phyloP scores from a whole-genome alignment of 2,329 filamentous ascomycete species.

The Cladosporium sp. region DNA sequence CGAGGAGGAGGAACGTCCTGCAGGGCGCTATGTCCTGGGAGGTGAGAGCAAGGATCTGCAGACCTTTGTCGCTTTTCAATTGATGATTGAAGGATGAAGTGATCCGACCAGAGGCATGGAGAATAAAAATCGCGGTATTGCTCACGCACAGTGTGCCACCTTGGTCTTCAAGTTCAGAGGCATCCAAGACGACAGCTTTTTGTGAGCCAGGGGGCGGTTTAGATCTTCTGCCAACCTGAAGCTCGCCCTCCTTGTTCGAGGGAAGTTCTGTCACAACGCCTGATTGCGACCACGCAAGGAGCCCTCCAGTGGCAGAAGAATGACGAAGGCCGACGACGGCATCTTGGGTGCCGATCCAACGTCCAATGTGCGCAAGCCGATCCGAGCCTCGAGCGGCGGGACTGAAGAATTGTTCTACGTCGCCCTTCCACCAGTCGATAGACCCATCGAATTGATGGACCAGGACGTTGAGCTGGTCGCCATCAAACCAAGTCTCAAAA shows the following conservation, averaged over 20 bases:
- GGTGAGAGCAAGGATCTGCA: background rate
- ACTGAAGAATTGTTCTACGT: conserved; percentile 74
- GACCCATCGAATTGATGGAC: conserved; percentile 80
- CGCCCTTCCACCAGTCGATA: conserved; percentile 73
- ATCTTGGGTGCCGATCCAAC: background rate
- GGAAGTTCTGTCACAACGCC: background rate
- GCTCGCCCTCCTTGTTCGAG: background rate
- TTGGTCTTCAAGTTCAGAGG: background rate
- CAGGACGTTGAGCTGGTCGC: conserved; percentile 47
- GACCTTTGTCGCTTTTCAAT: background rate
- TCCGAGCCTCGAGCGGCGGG: conserved; percentile 36
- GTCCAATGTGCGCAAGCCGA: conserved; percentile 12
- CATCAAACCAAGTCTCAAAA: conserved; percentile 25
- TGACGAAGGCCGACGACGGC: background rate
- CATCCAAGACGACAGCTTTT: background rate
- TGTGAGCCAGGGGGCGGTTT: background rate
- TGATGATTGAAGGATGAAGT: background rate
- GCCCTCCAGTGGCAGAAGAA: background rate
- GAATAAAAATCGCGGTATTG: background rate
- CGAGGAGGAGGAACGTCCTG: background rate
- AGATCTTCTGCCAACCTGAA: background rate
- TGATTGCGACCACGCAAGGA: background rate
- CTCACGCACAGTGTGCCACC: background rate
- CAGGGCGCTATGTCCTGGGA: background rate
- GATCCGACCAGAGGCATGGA: background rate